Evolutionary conservation across 805 yeast genomes (phyloP).

Genomic region (Wickerhamiella bombiphila): DNA sequence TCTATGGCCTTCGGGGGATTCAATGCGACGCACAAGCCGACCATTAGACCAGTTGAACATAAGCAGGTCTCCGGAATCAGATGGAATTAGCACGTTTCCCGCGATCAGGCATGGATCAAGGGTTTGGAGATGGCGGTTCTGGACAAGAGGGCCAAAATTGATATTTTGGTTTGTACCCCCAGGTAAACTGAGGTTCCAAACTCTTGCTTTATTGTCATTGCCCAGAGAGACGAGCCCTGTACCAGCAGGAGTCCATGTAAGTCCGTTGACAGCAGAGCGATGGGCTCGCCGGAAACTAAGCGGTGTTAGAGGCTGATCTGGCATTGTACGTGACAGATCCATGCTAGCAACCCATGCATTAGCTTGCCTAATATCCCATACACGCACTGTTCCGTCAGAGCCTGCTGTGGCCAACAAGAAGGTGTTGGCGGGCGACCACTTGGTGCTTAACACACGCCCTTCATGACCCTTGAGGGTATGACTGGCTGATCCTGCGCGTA

Average conservation of each 20-base stretch:
- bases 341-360: slow-evolving; percentile 47
- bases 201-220: slow-evolving; percentile 61
- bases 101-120: slow-evolving; percentile 40
- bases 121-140: slow-evolving; percentile 47
- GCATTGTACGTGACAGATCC: slow-evolving; percentile 38
- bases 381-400: slow-evolving; percentile 58
- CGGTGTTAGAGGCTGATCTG: slow-evolving; percentile 19
- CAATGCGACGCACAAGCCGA: slow-evolving; percentile 42
- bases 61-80: slow-evolving; percentile 59
- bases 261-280: slow-evolving; percentile 61
- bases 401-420: slow-evolving; percentile 66
- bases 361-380: slow-evolving; percentile 77
- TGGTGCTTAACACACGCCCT: slow-evolving; percentile 41
- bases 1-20: slow-evolving; percentile 20
- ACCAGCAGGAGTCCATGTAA: slow-evolving; percentile 61
- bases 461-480: slow-evolving; percentile 55
- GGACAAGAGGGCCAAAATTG: slow-evolving; percentile 64
- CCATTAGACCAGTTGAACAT: slow-evolving; percentile 49
- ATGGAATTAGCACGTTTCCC: slow-evolving; percentile 52
- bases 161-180: slow-evolving; percentile 43
- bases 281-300: slow-evolving; percentile 43
- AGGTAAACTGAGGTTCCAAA: slow-evolving; percentile 55
- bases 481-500: slow-evolving; percentile 57
- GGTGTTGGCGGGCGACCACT: slow-evolving; percentile 59
- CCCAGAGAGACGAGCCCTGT: slow-evolving; percentile 51